Conservation (phyloP, 2,329 filamentous ascomycete genomes). For the Verticillium dahliae region DNA sequence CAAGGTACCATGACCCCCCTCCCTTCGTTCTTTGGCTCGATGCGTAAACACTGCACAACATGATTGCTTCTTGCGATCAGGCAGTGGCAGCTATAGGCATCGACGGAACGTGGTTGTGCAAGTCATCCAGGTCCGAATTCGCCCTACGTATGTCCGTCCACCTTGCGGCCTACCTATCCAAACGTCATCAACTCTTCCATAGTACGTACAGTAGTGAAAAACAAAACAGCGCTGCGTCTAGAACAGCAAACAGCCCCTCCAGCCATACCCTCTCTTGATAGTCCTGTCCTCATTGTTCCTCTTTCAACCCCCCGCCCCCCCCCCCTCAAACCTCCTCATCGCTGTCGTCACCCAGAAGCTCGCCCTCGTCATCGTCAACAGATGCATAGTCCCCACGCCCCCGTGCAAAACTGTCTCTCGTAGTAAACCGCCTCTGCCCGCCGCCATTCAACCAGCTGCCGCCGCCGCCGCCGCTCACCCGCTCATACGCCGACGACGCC, state of each 20-base stretch:
- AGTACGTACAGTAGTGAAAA: background rate
- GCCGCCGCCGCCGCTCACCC: conserved; percentile 39
- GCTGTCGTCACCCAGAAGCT: conserved; percentile 86
- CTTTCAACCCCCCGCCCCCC: too few species aligned
- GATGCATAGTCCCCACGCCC: conserved; percentile 81
- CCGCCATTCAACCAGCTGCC: conserved; percentile 48
- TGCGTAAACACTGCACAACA: too few species aligned
- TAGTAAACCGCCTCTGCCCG: conserved; percentile 68
- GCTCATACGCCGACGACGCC: conserved; percentile 43
- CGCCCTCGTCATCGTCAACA: conserved; percentile 90
- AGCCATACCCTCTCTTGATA: background rate
- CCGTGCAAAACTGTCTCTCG: conserved; percentile 80
- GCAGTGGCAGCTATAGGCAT: background rate
- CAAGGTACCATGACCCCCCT: too few species aligned
- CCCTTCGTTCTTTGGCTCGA: too few species aligned
- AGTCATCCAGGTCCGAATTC: background rate
- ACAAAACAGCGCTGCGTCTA: background rate
- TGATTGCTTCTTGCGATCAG: background rate
- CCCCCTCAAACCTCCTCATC: conserved; percentile 66
- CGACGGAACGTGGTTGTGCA: background rate
- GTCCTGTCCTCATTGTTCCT: too few species aligned
- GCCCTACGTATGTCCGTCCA: background rate
- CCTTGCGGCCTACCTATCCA: background rate
- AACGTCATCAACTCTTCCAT: background rate
- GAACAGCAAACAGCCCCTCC: background rate